Evolutionary conservation across 805 yeast genomes (phyloP), one percentile per base, ranked within the genome.

Genomic region (Candida orba): DNA sequence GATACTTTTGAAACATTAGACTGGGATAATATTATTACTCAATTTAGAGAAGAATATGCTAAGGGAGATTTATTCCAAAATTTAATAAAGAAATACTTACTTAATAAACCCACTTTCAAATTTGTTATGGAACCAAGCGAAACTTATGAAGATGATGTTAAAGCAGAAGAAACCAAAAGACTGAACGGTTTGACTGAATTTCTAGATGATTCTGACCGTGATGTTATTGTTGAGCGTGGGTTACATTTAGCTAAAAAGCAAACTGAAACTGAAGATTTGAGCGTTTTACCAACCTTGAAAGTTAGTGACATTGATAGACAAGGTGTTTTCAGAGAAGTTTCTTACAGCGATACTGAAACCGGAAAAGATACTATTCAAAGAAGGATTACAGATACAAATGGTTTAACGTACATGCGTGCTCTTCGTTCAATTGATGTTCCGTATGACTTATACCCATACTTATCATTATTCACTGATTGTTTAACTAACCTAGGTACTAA

Each of bases 401-500:
- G 96, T 1, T 66, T 93, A 37, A 75, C 90, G 0, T 93, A 91
- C 58, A 69, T 82, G 48, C 72, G 82, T 37, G 81, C 85, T n/a
- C 63, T 79, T 32, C 81, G 83, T 47, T 71, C 79, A 35, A 60
- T 91, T 25, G 48, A 65, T 4, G 57, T 91, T 7, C 91, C 95
- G 12, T 51, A 64, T 3, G 77, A 78, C 6, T 67, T 85, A 38
- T 72, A 81, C 43, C 79, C 82, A 32, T 89, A 76, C 51, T 60
- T 93, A 47, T 85, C 96, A 0, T 60, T 93, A 37, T 93, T 85
- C 64, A 69, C 83, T 9, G 84, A 81, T 25, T 83, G 95, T 38
- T 67, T 93, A 47, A 84, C 95, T 4, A 87, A 81, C 58, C 69
- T 93, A 49, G 99, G 99, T n/a, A 91, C 99, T 2, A 59, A 67